Percentiles rank a stretch among this genome's conserved stretches.
These are phyloP conservation scores for Microdochium paspali DNA, from an alignment of 2,329 filamentous ascomycete species.

Conservation along the genomic window DNA sequence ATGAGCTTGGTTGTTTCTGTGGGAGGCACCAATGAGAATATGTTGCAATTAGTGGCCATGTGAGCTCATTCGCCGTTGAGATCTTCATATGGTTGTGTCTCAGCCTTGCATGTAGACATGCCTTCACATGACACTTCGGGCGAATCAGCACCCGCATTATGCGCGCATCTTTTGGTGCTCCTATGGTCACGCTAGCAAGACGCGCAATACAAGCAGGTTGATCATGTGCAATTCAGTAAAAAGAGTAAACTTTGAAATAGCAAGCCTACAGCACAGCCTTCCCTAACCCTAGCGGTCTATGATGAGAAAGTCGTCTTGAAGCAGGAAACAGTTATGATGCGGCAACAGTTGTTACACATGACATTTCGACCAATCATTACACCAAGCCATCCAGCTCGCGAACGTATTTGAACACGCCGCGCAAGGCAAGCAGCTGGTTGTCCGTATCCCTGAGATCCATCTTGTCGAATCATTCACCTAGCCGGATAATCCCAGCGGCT, in stretches of 20 bases:
- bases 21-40: too few species aligned
- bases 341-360: not conserved
- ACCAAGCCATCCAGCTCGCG: not conserved
- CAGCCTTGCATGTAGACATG: too few species aligned
- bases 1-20: too few species aligned
- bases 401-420: not conserved
- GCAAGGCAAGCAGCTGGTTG: not conserved
- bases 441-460: not conserved
- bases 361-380: conserved; percentile 1
- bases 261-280: not conserved
- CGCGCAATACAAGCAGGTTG: too few species aligned
- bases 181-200: not conserved
- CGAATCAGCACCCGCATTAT: not conserved
- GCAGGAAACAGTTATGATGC: conserved; percentile 1
- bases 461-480: not conserved
- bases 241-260: not conserved
- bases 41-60: too few species aligned
- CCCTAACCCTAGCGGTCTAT: not conserved
- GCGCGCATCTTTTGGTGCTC: not conserved
- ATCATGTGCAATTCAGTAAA: not conserved
- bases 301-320: not conserved
- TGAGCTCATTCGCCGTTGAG: too few species aligned
- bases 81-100: too few species aligned
- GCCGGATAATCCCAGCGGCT: not conserved
- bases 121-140: not conserved